Percentiles rank a stretch among this genome's conserved stretches.
Evolutionary conservation across 768 basidiomycete genomes (phyloP).

Genomic region (Exidia glandulosa): DNA sequence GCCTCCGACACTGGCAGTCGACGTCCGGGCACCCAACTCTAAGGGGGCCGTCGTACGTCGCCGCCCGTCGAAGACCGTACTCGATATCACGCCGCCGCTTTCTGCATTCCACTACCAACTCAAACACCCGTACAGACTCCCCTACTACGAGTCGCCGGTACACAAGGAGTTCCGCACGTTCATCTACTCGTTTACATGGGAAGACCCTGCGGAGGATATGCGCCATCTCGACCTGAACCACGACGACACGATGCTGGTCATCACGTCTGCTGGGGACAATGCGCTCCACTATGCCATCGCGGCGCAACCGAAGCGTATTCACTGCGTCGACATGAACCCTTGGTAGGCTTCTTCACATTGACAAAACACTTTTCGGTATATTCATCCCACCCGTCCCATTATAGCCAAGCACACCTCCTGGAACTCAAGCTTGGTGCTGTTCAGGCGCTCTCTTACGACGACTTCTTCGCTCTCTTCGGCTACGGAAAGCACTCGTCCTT

Average conservation of each 20-base stretch:
- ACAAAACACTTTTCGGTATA: background rate
- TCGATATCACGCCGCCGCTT: conserved; percentile 43
- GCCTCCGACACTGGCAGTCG: too few relatives aligned
- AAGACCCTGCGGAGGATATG: conserved; percentile 70
- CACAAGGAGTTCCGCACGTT: conserved; percentile 58
- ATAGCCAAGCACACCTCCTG: conserved; percentile 61
- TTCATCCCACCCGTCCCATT: conserved; percentile 6
- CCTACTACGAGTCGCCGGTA: conserved; percentile 56
- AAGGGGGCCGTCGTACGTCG: conserved; percentile 10
- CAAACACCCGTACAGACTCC: conserved; percentile 52
- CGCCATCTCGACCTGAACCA: conserved; percentile 43
- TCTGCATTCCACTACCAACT: conserved; percentile 55
- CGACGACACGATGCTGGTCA: conserved; percentile 59
- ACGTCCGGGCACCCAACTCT: too few relatives aligned
- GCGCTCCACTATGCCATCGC: conserved; percentile 67
- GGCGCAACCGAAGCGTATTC: conserved; percentile 49
- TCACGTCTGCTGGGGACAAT: conserved; percentile 73
- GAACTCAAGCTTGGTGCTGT: conserved; percentile 69
- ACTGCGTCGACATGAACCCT: conserved; percentile 68
- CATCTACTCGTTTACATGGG: conserved; percentile 59
- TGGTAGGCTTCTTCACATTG: too few relatives aligned
- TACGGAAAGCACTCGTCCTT: conserved; percentile 50
- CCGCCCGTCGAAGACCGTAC: conserved; percentile 13
- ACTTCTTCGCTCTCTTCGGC: conserved; percentile 61
- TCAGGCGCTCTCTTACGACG: conserved; percentile 42